Evolutionary conservation across 129 eudicot genomes (phyloP), one percentile per base, ranked within the genome.

Genomic region (Pulicaria dysenterica): DNA sequence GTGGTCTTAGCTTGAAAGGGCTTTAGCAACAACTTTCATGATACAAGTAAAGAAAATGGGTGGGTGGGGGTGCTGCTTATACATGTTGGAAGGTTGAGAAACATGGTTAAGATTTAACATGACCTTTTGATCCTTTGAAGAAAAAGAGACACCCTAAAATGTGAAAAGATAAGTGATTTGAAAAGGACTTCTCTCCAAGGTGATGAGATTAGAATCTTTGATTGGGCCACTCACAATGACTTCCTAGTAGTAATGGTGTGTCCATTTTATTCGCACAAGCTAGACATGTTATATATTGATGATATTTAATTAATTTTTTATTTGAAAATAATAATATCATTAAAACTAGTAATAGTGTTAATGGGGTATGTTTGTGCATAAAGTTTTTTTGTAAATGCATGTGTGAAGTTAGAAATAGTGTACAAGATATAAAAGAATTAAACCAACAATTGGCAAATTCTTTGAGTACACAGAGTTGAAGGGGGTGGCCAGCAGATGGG

Each of bases 31-130:
- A 76, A 75, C 73, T 76, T 81, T 40, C 68, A 81, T 64, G 81
- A 53, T 66, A 76, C 60, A 64, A 55, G 70, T n/a, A 77, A 40
- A 43, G 58, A 76, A 57, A 44, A 24, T 48, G 56, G 40, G 59
- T 17, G 81, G 59, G 81, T 42, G 70, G 64, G 68, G 76, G 65
- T 31, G n/a, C 54, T 61, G 47, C 56, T 65, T 66, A 77, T 71
- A 43, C 60, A 75, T 76, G 78, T 76, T 73, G 80, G 72, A 70
- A 81, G 73, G 79, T 81, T 70, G 75, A 76, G 82, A 77, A 70
- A 75, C 81, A 81, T 58, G 42, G 76, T 59, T 73, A 62, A 58
- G 46, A 64, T 51, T 81, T 64, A 76, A 66, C 74, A 71, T 72
- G 60, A 55, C 64, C 73, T 71, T 76, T 81, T 48, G 50, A 71